A percentile compares a stretch with the other conserved stretches of the same genome.
phyloP scores from a whole-genome alignment of 192 early-diverging fungal genomes.

The Anaeromyces robustus region DNA sequence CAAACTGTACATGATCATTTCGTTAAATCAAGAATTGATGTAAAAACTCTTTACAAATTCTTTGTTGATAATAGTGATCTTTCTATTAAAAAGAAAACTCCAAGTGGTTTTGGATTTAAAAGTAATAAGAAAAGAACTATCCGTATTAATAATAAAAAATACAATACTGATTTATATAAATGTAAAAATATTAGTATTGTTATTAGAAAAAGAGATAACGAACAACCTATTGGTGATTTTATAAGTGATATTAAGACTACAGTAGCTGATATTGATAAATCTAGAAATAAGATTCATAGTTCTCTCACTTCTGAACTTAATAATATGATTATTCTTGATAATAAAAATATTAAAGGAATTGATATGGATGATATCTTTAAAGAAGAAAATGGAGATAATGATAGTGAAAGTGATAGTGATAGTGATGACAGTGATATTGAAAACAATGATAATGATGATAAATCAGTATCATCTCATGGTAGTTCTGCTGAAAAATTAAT shows the following conservation, averaged over 20 bases:
- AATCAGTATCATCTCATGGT: not conserved
- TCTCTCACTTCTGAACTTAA: not conserved
- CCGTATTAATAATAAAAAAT: not conserved
- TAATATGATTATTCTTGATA: no score
- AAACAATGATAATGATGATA: not conserved
- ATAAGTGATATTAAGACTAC: not conserved
- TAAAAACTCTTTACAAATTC: not conserved
- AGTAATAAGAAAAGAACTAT: not conserved
- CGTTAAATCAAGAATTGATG: not conserved
- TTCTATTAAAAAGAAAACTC: not conserved
- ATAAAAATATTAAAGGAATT: no score
- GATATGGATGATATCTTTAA: no score
- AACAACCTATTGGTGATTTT: not conserved
- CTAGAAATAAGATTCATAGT: not conserved
- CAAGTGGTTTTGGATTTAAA: not conserved
- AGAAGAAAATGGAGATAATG: not conserved
- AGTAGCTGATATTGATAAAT: not conserved
- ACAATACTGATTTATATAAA: not conserved
- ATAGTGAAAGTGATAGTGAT: not conserved
- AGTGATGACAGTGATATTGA: not conserved
- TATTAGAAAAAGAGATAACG: not conserved
- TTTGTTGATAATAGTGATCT: not conserved
- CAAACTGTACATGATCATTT: not conserved
- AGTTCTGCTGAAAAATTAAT: not conserved
- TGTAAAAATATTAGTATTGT: not conserved